A percentile compares a stretch with the other conserved stretches of the same genome.
Conservation (phyloP, 495 filamentous ascomycete genomes). For the Emericellopsis terricola region DNA sequence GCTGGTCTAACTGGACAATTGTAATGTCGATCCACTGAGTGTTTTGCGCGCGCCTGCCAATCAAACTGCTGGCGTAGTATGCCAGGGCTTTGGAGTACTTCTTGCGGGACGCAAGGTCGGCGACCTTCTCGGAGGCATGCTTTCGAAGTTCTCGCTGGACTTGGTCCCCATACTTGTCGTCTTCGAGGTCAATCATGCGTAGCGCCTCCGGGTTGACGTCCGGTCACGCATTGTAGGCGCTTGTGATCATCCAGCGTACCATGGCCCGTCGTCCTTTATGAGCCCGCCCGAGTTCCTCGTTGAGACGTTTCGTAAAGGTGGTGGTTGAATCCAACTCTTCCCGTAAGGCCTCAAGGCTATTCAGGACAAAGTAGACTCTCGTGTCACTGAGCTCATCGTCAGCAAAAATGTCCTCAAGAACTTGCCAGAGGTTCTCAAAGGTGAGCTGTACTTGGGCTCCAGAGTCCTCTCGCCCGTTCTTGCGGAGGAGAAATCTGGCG, state of each 20-base stretch:
- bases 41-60: constrained; percentile 14
- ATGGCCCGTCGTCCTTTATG: constrained; percentile 6
- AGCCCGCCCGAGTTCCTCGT: constrained; percentile 3
- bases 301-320: constrained; percentile 13
- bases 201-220: constrained; percentile 7
- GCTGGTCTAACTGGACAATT: constrained; percentile 12
- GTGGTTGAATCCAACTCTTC: constrained; percentile 17
- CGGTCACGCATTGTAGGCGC: constrained; percentile 10
- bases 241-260: constrained; percentile 16
- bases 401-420: constrained; percentile 16
- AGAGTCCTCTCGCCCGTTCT: constrained; percentile 7
- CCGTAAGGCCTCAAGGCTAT: constrained; percentile 13
- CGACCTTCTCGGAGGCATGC: not conserved
- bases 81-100: constrained; percentile 15
- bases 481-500: constrained; percentile 14
- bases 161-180: not conserved
- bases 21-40: constrained; percentile 20
- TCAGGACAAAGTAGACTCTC: constrained; percentile 17
- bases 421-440: constrained; percentile 18
- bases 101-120: constrained; percentile 11
- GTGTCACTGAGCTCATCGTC: constrained; percentile 14
- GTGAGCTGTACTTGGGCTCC: constrained; percentile 6
- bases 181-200: constrained; percentile 3
- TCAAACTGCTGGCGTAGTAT: constrained; percentile 17
- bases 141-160: constrained; percentile 5